phyloP scores from a whole-genome alignment of 768 basidiomycete genomes.

The Xerocomellus intermedius region DNA sequence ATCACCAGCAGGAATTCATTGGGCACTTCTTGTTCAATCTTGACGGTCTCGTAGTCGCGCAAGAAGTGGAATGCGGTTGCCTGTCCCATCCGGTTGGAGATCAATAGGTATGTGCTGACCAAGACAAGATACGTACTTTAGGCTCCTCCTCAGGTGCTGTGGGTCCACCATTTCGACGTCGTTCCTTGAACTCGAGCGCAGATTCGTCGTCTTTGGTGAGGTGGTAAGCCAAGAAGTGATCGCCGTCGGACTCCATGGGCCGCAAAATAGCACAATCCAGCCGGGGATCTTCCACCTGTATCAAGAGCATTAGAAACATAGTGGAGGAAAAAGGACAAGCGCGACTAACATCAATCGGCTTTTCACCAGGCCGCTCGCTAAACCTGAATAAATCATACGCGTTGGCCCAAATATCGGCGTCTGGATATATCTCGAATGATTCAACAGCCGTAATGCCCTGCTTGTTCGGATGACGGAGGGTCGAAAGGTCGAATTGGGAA shows the following conservation, averaged over 20 bases:
- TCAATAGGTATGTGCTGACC: neutral
- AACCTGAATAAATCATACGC: conserved; percentile 87
- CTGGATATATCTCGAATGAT: conserved; percentile 80
- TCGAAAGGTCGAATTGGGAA: conserved; percentile 55
- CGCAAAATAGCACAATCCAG: conserved; percentile 83
- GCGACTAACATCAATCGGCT: conserved; percentile 57
- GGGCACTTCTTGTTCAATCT: conserved; percentile 81
- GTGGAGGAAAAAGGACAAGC: neutral
- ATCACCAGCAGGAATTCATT: conserved; percentile 81
- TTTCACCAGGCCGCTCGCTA: conserved; percentile 82
- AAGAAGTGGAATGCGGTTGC: conserved; percentile 72
- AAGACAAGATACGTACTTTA: conserved; percentile 41
- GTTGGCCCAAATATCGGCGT: conserved; percentile 85
- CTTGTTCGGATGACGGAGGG: conserved; percentile 77
- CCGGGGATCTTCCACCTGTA: conserved; percentile 71
- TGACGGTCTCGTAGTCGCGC: conserved; percentile 85
- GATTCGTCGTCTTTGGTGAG: conserved; percentile 74
- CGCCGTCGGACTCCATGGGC: conserved; percentile 85
- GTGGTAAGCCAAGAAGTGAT: conserved; percentile 85
- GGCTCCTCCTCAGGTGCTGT: conserved; percentile 52
- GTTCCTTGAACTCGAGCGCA: conserved; percentile 63
- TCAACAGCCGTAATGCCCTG: conserved; percentile 72
- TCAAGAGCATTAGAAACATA: neutral
- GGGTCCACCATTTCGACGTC: conserved; percentile 42
- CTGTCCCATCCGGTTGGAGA: conserved; percentile 31